Evolutionary conservation across 73 alveolate genomes (phyloP).

Genomic region (Paraurostyla sp.): DNA sequence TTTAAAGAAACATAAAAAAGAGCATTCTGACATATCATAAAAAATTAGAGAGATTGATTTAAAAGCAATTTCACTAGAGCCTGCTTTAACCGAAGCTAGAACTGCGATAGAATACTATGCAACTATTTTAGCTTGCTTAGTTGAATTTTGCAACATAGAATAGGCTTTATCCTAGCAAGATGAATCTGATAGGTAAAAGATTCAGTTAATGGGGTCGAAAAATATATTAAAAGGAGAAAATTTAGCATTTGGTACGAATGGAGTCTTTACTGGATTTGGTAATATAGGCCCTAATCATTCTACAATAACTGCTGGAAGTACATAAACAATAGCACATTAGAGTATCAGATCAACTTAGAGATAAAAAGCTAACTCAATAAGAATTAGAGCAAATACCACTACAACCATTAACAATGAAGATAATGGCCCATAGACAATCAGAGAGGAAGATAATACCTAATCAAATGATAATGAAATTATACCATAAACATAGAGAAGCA

Average conservation of each 20-base stretch:
- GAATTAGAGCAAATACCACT: neutral
- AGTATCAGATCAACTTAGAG: neutral
- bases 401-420: neutral
- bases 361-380: neutral
- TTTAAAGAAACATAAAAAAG: slow-evolving; percentile 35
- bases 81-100: neutral
- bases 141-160: slow-evolving; percentile 20
- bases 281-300: neutral
- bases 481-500: neutral
- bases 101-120: slow-evolving; percentile 7
- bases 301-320: neutral
- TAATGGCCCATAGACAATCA: neutral
- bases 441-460: neutral
- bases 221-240: neutral
- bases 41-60: neutral
- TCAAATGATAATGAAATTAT: neutral
- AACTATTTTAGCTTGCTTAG: slow-evolving; percentile 33
- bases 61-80: too few relatives aligned
- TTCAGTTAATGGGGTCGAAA: neutral
- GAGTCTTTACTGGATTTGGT: slow-evolving; percentile 1
- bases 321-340: neutral
- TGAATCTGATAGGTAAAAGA: neutral
- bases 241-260: neutral
- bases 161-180: slow-evolving; percentile 10
- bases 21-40: slow-evolving; percentile 9